Percentiles rank a stretch among this genome's conserved stretches.
These are phyloP conservation scores for Polytolypa hystricis DNA, from an alignment of 2,329 filamentous ascomycete genomes.

Conservation along the genomic window DNA sequence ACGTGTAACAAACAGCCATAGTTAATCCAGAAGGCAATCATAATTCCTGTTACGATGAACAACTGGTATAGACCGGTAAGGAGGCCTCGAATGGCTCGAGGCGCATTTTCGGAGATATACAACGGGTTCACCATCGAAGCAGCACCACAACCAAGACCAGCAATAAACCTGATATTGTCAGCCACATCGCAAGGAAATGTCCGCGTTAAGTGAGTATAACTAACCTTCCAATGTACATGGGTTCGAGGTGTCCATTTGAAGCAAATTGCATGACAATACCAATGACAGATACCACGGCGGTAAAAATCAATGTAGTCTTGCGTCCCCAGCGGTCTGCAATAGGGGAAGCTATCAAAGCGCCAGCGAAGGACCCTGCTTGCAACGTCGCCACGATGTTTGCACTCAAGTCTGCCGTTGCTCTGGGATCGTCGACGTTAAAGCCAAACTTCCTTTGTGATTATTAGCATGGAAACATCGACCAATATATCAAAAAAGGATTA, in stretches of 20 bases:
- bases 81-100: slow-evolving; percentile 48
- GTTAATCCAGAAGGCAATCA: slow-evolving; percentile 43
- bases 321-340: slow-evolving; percentile 42
- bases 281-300: slow-evolving; percentile 46
- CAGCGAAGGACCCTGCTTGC: slow-evolving; percentile 57
- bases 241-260: slow-evolving; percentile 47
- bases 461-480: slow-evolving; percentile 11
- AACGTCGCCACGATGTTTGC: slow-evolving; percentile 63
- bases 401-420: slow-evolving; percentile 43
- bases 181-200: too few species aligned
- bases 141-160: slow-evolving; percentile 40
- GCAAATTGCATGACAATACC: slow-evolving; percentile 55
- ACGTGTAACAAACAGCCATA: slow-evolving; percentile 42
- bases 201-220: slow-evolving; percentile 12
- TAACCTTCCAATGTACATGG: slow-evolving; percentile 56
- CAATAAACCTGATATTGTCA: slow-evolving; percentile 32
- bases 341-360: slow-evolving; percentile 42
- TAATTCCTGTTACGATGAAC: slow-evolving; percentile 39
- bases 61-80: slow-evolving; percentile 52
- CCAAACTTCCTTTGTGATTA: slow-evolving; percentile 40
- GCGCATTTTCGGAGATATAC: slow-evolving; percentile 51
- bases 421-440: slow-evolving; percentile 30
- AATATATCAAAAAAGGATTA: too few species aligned
- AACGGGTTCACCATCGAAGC: slow-evolving; percentile 49
- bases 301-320: slow-evolving; percentile 43